Conservation (phyloP, 1,139 yeast species). For the Saccharomycopsis hybrid region DNA sequence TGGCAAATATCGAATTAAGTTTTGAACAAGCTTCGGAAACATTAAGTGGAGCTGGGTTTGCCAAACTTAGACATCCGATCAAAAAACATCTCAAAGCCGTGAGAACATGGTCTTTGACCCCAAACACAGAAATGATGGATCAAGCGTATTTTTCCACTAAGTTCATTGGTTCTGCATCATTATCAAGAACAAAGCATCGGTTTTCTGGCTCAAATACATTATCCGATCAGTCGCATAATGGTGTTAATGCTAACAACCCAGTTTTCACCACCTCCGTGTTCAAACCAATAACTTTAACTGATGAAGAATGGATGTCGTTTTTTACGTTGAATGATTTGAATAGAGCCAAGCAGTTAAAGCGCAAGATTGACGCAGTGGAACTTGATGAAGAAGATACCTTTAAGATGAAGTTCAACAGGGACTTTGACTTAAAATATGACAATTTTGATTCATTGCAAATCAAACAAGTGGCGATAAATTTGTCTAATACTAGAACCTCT, state of each 20-base stretch:
- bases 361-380: slow-evolving; percentile 39
- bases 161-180: slow-evolving; percentile 74
- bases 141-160: slow-evolving; percentile 65
- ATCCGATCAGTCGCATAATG: slow-evolving; percentile 33
- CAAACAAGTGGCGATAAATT: slow-evolving; percentile 27
- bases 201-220: slow-evolving; percentile 1
- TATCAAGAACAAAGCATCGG: slow-evolving; percentile 36
- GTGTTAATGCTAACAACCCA: slow-evolving; percentile 35
- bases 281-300: slow-evolving; percentile 66
- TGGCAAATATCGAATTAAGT: slow-evolving; percentile 49
- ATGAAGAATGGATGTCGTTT: slow-evolving; percentile 72
- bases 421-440: slow-evolving; percentile 66
- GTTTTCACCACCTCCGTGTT: slow-evolving; percentile 60
- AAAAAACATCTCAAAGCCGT: slow-evolving; percentile 71
- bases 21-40: slow-evolving; percentile 72
- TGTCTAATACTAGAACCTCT: slow-evolving; percentile 43
- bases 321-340: slow-evolving; percentile 51
- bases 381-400: slow-evolving; percentile 41
- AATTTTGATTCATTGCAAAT: slow-evolving; percentile 12
- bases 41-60: slow-evolving; percentile 43
- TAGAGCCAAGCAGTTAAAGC: slow-evolving; percentile 30
- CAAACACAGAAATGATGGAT: slow-evolving; percentile 87
- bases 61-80: slow-evolving; percentile 62
- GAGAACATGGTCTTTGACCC: slow-evolving; percentile 72
- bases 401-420: slow-evolving; percentile 61